phyloP scores from a whole-genome alignment of 441 rosid species.

The Populus tomentosa region DNA sequence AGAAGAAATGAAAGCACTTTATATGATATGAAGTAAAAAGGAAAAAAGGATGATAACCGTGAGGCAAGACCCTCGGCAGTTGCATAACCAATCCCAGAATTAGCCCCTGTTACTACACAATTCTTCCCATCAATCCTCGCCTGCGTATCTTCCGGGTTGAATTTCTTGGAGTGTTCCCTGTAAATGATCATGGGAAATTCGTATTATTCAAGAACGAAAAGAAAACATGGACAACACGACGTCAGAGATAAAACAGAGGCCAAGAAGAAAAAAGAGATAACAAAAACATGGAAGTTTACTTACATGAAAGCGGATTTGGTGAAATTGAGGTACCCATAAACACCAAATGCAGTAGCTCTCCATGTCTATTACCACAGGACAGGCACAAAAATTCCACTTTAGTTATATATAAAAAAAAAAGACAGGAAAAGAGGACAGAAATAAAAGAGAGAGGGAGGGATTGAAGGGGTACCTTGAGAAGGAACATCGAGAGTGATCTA shows the following conservation, averaged over 20 bases:
- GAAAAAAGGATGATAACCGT: slow-evolving; percentile 35
- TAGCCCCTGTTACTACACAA: slow-evolving; percentile 86
- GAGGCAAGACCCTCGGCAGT: slow-evolving; percentile 89
- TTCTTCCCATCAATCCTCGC: slow-evolving; percentile 58
- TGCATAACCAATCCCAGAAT: slow-evolving; percentile 86
- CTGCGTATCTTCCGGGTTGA: slow-evolving; percentile 68
- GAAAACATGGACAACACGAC: background rate
- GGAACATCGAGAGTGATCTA: slow-evolving; percentile 41
- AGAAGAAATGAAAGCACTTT: background rate
- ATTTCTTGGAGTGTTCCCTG: slow-evolving; percentile 68
- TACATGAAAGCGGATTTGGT: slow-evolving; percentile 76
- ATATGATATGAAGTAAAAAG: background rate
- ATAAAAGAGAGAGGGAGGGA: background rate
- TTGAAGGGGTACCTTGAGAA: slow-evolving; percentile 43
- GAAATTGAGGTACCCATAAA: slow-evolving; percentile 73
- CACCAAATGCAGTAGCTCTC: slow-evolving; percentile 71
- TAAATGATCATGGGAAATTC: background rate
- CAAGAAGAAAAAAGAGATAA: background rate
- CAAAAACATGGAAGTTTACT: slow-evolving; percentile 15
- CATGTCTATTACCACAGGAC: slow-evolving; percentile 43
- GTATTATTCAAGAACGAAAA: background rate
- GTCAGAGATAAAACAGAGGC: background rate
- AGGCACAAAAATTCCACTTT: background rate
- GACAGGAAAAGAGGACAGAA: background rate
- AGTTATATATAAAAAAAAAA: background rate